A percentile compares a stretch with the other conserved stretches of the same genome.
phyloP scores from a whole-genome alignment of 305 asterid species.

The Fraxinus angustifolia region DNA sequence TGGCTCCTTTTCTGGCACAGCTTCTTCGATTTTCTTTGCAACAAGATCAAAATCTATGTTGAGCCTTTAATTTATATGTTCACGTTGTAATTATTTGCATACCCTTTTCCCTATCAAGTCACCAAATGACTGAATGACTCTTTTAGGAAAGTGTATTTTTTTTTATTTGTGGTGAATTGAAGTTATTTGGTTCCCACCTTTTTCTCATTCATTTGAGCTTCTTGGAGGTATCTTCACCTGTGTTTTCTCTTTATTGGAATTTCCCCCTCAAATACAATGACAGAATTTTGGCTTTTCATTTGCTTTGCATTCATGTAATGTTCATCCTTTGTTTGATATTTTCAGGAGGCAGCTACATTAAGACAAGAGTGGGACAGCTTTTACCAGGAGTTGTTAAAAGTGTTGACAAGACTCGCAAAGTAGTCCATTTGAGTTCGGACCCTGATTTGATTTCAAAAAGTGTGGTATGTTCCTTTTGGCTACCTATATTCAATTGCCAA shows the following conservation, averaged over 20 bases:
- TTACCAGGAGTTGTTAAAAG: conserved; percentile 76
- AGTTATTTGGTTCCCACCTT: not conserved
- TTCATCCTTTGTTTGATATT: conserved; percentile 13
- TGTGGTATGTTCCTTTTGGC: conserved; percentile 59
- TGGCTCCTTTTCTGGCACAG: not conserved
- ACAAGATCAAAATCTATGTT: conserved; percentile 11
- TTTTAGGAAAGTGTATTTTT: not conserved
- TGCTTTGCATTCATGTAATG: conserved; percentile 4
- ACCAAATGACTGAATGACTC: conserved; percentile 5
- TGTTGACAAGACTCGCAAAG: conserved; percentile 69
- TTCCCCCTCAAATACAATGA: not conserved
- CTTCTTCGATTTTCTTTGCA: conserved; percentile 14
- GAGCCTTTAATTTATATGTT: conserved; percentile 11
- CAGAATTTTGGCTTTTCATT: not conserved
- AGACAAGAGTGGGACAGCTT: conserved; percentile 58
- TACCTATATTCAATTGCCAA: not conserved
- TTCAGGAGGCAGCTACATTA: conserved; percentile 44
- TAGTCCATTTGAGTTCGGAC: conserved; percentile 73
- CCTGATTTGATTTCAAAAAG: conserved; percentile 56
- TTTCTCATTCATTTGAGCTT: not conserved
- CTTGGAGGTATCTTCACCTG: not conserved
- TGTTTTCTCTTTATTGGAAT: not conserved
- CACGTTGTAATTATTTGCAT: not conserved
- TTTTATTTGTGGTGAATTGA: not conserved
- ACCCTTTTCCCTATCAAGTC: conserved; percentile 8